A percentile compares a stretch with the other conserved stretches of the same genome.
Evolutionary conservation across 108 stramenopile genomes (phyloP).

Genomic region (Aurantiochytrium sp.): DNA sequence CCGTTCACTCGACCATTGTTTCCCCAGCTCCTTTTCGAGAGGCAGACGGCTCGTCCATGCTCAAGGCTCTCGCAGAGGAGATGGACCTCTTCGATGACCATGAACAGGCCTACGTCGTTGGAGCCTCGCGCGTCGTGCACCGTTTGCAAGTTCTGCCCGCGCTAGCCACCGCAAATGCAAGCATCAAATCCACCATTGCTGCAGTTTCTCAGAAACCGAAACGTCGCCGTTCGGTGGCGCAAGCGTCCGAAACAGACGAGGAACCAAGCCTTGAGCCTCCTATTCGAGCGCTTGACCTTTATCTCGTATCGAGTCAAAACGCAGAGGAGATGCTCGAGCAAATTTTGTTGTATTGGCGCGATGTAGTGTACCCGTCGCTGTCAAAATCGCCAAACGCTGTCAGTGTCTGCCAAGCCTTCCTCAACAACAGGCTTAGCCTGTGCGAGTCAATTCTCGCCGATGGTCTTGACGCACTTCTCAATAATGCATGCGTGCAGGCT

Average conservation of each 20-base stretch:
- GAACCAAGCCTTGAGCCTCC: background rate
- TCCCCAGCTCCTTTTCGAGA: background rate
- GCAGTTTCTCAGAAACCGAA: background rate
- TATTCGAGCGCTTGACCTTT: background rate
- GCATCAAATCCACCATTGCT: background rate
- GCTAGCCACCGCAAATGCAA: background rate
- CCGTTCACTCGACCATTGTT: background rate
- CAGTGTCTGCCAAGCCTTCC: background rate
- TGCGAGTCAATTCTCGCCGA: background rate
- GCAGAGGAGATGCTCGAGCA: background rate
- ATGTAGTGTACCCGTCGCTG: conserved; percentile 4
- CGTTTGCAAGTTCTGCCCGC: background rate
- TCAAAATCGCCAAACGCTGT: background rate
- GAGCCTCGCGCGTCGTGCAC: background rate
- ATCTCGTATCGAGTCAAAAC: background rate
- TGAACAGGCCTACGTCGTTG: background rate
- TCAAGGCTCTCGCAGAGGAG: background rate
- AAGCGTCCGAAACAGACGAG: no score
- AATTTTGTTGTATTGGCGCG: background rate
- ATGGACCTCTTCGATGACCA: background rate
- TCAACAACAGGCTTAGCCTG: background rate
- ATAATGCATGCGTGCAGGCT: background rate
- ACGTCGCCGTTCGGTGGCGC: background rate
- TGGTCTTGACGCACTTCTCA: background rate
- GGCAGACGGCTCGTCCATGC: background rate